These are phyloP conservation scores for Stentor coeruleus DNA, from an alignment of 73 alveolate genomes.

Conservation along the genomic window DNA sequence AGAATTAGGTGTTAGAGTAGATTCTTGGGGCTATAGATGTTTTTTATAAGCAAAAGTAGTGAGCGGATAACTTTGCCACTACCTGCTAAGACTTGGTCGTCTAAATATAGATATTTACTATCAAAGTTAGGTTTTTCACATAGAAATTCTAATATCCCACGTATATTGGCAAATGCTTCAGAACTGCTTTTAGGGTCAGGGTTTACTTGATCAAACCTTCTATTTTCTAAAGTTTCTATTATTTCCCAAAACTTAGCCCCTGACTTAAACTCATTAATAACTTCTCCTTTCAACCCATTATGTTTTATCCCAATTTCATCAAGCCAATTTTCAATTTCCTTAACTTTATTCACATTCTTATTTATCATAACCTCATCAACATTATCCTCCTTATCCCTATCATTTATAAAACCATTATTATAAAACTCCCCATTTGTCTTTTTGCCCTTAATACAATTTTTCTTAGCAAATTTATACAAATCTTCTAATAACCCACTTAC, in stretches of 20 bases:
- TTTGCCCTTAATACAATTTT: neutral
- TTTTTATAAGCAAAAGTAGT: neutral
- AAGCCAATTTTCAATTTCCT: neutral
- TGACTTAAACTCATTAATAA: neutral
- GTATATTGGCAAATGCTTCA: neutral
- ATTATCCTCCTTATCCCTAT: neutral
- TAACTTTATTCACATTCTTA: too few relatives aligned
- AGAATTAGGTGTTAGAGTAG: too few relatives aligned
- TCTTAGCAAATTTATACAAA: neutral
- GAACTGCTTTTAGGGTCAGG: neutral
- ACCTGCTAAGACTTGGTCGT: slow-evolving; percentile 7
- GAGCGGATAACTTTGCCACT: slow-evolving; percentile 1
- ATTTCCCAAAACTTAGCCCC: slow-evolving; percentile 17
- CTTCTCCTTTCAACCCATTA: neutral
- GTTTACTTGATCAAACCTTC: neutral
- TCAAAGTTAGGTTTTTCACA: neutral
- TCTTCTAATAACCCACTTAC: slow-evolving; percentile 6
- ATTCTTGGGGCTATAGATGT: neutral
- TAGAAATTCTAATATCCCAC: neutral
- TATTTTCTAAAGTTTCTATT: neutral
- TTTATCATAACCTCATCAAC: neutral
- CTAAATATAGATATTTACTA: slow-evolving; percentile 8
- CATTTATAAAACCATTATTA: neutral
- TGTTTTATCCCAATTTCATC: neutral
- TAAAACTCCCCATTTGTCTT: neutral